Percentiles rank a stretch among this genome's conserved stretches.
phyloP scores from a whole-genome alignment of 2,329 filamentous ascomycete genomes.

The Stenocarpella maydis region DNA sequence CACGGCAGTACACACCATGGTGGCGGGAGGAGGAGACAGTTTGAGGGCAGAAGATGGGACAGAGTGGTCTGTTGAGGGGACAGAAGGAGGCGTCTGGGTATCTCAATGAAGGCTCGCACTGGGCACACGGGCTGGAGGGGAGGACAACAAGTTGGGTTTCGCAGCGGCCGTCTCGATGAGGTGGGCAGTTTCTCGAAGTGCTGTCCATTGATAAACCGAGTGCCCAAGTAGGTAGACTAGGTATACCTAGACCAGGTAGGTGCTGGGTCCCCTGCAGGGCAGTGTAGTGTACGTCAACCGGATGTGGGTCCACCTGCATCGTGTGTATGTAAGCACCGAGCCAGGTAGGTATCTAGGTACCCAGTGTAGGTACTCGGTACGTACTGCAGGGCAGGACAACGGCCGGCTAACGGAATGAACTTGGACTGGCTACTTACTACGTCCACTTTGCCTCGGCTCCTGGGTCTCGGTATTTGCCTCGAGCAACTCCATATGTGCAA shows the following conservation, averaged over 20 bases:
- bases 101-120: not conserved
- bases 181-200: constrained; percentile 7
- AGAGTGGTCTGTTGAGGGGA: not conserved
- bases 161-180: not conserved
- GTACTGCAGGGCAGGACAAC: not conserved
- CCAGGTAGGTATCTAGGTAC: not conserved
- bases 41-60: not conserved
- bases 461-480: constrained; percentile 25
- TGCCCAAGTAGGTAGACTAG: not conserved
- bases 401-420: constrained; percentile 12
- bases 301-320: not conserved
- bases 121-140: not conserved
- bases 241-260: too few species aligned
- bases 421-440: not conserved
- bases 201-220: constrained; percentile 23
- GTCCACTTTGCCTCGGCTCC: constrained; percentile 12
- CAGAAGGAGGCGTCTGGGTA: not conserved
- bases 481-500: not conserved
- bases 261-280: too few species aligned
- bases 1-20: constrained; percentile 33
- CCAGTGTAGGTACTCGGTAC: not conserved
- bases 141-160: not conserved
- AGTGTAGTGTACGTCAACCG: too few species aligned
- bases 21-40: constrained; percentile 25
- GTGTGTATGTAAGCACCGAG: not conserved